Evolutionary conservation across 805 yeast genomes (phyloP).

Genomic region (Saccharomycopsis schoenii): DNA sequence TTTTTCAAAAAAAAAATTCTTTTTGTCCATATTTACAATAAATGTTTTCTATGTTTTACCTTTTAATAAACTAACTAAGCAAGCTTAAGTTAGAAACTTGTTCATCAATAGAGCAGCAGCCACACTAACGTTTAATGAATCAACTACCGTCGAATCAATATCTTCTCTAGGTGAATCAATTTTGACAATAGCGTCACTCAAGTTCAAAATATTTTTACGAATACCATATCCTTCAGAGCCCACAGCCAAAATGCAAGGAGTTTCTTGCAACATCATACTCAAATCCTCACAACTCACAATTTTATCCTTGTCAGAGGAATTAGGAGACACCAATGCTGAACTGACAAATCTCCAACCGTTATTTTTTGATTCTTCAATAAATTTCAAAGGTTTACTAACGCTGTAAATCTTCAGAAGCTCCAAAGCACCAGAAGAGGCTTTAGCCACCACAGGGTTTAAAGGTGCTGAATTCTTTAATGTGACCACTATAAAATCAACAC

Average conservation of each 20-base stretch:
- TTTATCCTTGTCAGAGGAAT: conserved; percentile 12
- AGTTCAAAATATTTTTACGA: conserved; percentile 49
- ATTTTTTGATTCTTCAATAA: conserved; percentile 44
- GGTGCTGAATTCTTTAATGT: conserved; percentile 52
- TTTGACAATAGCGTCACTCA: conserved; percentile 40
- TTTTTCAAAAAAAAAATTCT: no score
- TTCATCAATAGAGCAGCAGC: conserved; percentile 64
- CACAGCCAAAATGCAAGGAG: conserved; percentile 62
- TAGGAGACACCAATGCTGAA: conserved; percentile 35
- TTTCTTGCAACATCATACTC: conserved; percentile 30
- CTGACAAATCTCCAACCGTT: conserved; percentile 69
- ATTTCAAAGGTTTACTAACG: conserved; percentile 46
- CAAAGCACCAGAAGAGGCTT: conserved; percentile 77
- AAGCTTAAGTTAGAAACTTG: neutral
- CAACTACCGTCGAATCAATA: conserved; percentile 32
- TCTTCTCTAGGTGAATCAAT: conserved; percentile 24
- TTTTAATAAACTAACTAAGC: neutral
- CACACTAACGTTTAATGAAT: conserved; percentile 82
- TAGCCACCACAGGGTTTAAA: conserved; percentile 66
- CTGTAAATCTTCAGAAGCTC: conserved; percentile 60
- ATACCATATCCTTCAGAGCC: conserved; percentile 87
- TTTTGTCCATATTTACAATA: neutral
- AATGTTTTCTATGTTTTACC: neutral
- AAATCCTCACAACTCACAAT: conserved; percentile 35
- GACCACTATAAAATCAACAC: conserved; percentile 45